Conservation (phyloP, 495 filamentous ascomycete species). For the Ascobolus immersus region DNA sequence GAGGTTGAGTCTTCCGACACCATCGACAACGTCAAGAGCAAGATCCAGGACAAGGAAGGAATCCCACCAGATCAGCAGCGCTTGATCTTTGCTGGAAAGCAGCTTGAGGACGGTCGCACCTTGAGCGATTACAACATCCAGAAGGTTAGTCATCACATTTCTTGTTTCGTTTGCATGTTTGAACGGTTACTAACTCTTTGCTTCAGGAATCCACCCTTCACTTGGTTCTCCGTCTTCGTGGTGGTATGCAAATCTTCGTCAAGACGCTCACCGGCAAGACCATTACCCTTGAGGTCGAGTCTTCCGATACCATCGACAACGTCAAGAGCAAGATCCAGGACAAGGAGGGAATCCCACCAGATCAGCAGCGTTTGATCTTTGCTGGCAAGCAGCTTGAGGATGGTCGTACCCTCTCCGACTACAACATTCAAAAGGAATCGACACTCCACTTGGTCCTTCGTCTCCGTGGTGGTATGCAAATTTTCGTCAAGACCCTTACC, state of each 20-base stretch:
- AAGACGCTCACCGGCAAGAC: slow-evolving; percentile 88
- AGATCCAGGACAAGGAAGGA: slow-evolving; percentile 99
- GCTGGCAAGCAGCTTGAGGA: slow-evolving; percentile 68
- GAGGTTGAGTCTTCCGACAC: slow-evolving; percentile 97
- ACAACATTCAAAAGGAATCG: slow-evolving; percentile 97
- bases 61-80: slow-evolving; percentile 97
- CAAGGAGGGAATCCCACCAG: slow-evolving; percentile 98
- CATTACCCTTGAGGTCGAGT: slow-evolving; percentile 73
- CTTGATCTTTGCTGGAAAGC: slow-evolving; percentile 95
- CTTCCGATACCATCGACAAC: slow-evolving; percentile 76
- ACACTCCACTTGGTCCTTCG: slow-evolving; percentile 90
- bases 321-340: slow-evolving; percentile 87
- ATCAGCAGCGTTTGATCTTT: slow-evolving; percentile 43
- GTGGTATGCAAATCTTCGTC: slow-evolving; percentile 92
- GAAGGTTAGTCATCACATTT: too few relatives aligned
- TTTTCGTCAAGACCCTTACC: slow-evolving; percentile 66
- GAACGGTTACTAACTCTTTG: too few relatives aligned
- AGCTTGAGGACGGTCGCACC: slow-evolving; percentile 85
- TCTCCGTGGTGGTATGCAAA: slow-evolving; percentile 97
- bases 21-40: slow-evolving; percentile 96
- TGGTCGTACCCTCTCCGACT: slow-evolving; percentile 76
- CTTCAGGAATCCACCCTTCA: slow-evolving; percentile 97
- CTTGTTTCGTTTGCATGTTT: too few relatives aligned
- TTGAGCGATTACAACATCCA: slow-evolving; percentile 97
- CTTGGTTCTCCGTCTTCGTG: slow-evolving; percentile 84